phyloP scores from a whole-genome alignment of 129 eudicot species.

The Artemisia argyi region DNA sequence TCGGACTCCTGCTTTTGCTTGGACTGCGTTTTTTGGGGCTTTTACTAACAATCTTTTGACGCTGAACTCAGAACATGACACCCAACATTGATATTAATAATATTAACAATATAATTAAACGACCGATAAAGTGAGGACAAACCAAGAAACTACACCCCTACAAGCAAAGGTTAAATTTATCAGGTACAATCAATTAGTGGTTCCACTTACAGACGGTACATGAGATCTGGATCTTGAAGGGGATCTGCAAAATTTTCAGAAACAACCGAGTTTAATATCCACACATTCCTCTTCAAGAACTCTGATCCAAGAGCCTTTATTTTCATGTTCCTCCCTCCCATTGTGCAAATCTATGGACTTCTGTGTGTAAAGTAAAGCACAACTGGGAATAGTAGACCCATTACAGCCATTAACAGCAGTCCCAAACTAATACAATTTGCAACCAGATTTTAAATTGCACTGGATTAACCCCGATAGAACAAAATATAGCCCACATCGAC shows the following conservation, averaged over 20 bases:
- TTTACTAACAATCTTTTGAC: constrained; percentile 51
- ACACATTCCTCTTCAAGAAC: constrained; percentile 62
- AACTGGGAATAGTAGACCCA: too few species aligned
- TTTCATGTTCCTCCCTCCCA: too few species aligned
- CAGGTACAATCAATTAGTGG: background rate
- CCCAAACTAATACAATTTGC: too few species aligned
- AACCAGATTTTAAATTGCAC: too few species aligned
- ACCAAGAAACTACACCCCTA: background rate
- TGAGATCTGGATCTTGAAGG: constrained; percentile 95
- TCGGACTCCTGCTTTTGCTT: constrained; percentile 55
- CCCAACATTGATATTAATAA: background rate
- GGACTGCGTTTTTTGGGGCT: constrained; percentile 60
- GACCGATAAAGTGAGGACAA: background rate
- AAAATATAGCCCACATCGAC: too few species aligned
- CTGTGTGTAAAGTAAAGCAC: too few species aligned
- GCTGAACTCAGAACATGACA: constrained; percentile 25
- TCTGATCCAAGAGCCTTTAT: constrained; percentile 72
- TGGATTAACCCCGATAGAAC: too few species aligned
- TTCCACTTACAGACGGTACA: constrained; percentile 67
- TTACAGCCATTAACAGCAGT: too few species aligned
- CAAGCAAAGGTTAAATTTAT: background rate
- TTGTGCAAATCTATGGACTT: too few species aligned
- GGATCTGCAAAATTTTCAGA: constrained; percentile 98
- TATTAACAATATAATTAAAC: constrained; percentile 1
- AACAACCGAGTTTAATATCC: constrained; percentile 81